Conservation (phyloP, 257 asterid species). For the Solanum okadae region DNA sequence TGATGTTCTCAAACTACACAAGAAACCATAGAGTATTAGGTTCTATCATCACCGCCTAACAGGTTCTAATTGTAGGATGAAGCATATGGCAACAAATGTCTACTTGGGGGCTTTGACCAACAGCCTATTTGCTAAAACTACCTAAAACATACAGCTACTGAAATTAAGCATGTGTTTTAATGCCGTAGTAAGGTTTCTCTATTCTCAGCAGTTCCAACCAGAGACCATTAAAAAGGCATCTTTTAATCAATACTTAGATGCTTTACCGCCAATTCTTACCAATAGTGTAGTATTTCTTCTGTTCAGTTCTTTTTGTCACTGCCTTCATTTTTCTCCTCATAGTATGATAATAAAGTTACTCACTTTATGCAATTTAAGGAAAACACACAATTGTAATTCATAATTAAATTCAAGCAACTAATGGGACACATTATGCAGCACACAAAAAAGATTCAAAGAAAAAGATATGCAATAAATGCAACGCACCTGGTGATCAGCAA, state of each 20-base stretch:
- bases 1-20: neutral
- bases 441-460: neutral
- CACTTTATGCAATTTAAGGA: neutral
- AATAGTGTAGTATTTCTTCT: neutral
- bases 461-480: neutral
- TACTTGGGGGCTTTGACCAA: neutral
- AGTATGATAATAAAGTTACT: neutral
- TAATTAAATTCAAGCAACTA: neutral
- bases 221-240: neutral
- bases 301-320: neutral
- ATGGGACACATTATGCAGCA: neutral
- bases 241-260: neutral
- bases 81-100: neutral
- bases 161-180: neutral
- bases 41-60: neutral
- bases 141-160: neutral
- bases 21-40: neutral
- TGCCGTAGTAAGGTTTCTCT: neutral
- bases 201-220: neutral
- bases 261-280: neutral
- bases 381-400: neutral
- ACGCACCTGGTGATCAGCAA: slow-evolving; percentile 82
- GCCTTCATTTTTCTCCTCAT: neutral
- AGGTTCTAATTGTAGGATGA: neutral
- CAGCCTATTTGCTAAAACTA: neutral